Percentiles rank a stretch among this genome's conserved stretches.
Evolutionary conservation across 768 basidiomycete genomes (phyloP).

Genomic region (Fistulinella prunicolor): DNA sequence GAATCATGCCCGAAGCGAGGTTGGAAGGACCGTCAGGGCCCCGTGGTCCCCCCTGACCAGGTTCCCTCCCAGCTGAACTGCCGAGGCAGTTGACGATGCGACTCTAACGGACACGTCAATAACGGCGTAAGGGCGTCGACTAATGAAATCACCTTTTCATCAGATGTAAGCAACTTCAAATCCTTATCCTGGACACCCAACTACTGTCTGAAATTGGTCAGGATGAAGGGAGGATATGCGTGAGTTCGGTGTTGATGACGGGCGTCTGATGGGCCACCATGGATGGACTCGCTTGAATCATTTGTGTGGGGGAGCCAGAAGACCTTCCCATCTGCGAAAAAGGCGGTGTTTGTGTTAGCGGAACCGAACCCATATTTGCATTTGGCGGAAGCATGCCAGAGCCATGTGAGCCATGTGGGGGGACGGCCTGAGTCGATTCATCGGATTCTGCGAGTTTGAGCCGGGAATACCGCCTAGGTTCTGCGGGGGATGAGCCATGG

Average conservation of each 20-base stretch:
- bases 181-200: slow-evolving; percentile 48
- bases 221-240: slow-evolving; percentile 33
- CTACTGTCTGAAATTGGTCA: slow-evolving; percentile 42
- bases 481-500: slow-evolving; percentile 60
- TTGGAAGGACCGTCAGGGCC: slow-evolving; percentile 28
- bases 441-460: slow-evolving; percentile 35
- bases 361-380: slow-evolving; percentile 36
- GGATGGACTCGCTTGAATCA: slow-evolving; percentile 58
- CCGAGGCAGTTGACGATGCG: slow-evolving; percentile 33
- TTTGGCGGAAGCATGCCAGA: slow-evolving; percentile 51
- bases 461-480: slow-evolving; percentile 35
- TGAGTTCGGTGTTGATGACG: slow-evolving; percentile 43
- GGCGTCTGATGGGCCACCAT: slow-evolving; percentile 47
- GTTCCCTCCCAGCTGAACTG: slow-evolving; percentile 23
- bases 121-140: not conserved
- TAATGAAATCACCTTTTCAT: slow-evolving; percentile 55
- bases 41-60: slow-evolving; percentile 29
- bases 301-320: slow-evolving; percentile 49
- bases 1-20: slow-evolving; percentile 35
- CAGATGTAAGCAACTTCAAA: slow-evolving; percentile 35
- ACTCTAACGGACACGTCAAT: slow-evolving; percentile 31
- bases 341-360: slow-evolving; percentile 39
- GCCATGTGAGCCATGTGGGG: slow-evolving; percentile 49
- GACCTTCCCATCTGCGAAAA: slow-evolving; percentile 50
- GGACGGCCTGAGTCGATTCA: slow-evolving; percentile 52